phyloP scores from a whole-genome alignment of 1,284 basidiomycete species.

The Laetiporus sulphureus region DNA sequence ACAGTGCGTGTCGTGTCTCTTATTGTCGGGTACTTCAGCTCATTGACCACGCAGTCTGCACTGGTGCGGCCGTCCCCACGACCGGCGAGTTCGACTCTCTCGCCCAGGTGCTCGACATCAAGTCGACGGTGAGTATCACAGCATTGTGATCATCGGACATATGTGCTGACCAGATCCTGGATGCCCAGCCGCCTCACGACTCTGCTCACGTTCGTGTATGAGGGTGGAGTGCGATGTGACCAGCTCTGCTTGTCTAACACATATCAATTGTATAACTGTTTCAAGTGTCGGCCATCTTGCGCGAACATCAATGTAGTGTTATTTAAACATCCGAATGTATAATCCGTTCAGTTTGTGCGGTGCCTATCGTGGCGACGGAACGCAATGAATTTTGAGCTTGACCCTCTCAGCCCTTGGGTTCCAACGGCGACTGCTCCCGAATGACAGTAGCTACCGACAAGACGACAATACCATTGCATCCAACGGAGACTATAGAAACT shows the following conservation, averaged over 20 bases:
- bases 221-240: not conserved
- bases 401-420: no score
- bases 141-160: not conserved
- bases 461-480: no score
- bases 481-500: no score
- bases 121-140: slow-evolving; percentile 26
- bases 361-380: no score
- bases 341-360: not conserved
- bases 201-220: slow-evolving; percentile 14
- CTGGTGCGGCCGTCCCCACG: slow-evolving; percentile 38
- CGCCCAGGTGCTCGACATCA: slow-evolving; percentile 40
- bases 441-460: no score
- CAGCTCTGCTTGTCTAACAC: slow-evolving; percentile 3
- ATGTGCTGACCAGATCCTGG: no score
- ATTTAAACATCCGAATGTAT: not conserved
- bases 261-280: slow-evolving; percentile 8
- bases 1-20: slow-evolving; percentile 33
- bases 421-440: no score
- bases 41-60: slow-evolving; percentile 38
- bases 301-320: slow-evolving; percentile 1
- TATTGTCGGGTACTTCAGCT: not conserved
- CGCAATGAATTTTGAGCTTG: no score
- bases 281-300: no score
- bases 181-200: slow-evolving; percentile 15
- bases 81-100: slow-evolving; percentile 46